Evolutionary conservation across 2,329 filamentous ascomycete genomes (phyloP).

Genomic region (Neonectria ditissima): DNA sequence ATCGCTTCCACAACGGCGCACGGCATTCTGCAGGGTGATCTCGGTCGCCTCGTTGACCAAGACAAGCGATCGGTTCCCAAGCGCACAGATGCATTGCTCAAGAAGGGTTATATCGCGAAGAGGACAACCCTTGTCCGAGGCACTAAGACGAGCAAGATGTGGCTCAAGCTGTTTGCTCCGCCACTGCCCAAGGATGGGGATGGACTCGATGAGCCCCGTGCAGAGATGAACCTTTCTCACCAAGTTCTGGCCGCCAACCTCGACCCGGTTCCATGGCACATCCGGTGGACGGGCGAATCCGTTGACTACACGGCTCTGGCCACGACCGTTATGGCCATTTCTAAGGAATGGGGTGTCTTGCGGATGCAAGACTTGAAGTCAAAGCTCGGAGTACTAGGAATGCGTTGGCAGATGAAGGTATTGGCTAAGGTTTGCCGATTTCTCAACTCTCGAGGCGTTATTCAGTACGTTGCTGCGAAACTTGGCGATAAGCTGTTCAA

Average conservation of each 20-base stretch:
- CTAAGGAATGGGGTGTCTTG: conserved; percentile 69
- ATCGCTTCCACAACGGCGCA: conserved; percentile 66
- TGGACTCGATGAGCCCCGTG: conserved; percentile 38
- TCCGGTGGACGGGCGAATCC: conserved; percentile 67
- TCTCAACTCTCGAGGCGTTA: conserved; percentile 65
- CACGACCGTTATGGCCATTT: conserved; percentile 67
- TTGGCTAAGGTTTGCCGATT: conserved; percentile 69
- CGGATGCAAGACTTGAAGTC: conserved; percentile 68
- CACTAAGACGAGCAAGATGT: conserved; percentile 72
- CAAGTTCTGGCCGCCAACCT: conserved; percentile 58
- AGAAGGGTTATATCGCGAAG: conserved; percentile 73
- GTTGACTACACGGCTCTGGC: conserved; percentile 70
- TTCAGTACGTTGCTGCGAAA: conserved; percentile 68
- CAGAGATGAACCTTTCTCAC: conserved; percentile 54
- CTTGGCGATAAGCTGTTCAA: conserved; percentile 68
- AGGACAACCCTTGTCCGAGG: conserved; percentile 68
- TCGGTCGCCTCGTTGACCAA: conserved; percentile 68
- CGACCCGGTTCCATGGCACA: conserved; percentile 67
- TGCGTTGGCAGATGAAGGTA: conserved; percentile 70
- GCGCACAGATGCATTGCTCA: conserved; percentile 68
- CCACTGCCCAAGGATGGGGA: conserved; percentile 53
- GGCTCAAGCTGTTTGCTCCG: conserved; percentile 68
- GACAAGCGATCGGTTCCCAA: conserved; percentile 74
- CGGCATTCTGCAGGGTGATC: conserved; percentile 71
- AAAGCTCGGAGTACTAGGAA: conserved; percentile 68